Conservation (phyloP, 495 filamentous ascomycete genomes). For the Trichocladium antarcticum region DNA sequence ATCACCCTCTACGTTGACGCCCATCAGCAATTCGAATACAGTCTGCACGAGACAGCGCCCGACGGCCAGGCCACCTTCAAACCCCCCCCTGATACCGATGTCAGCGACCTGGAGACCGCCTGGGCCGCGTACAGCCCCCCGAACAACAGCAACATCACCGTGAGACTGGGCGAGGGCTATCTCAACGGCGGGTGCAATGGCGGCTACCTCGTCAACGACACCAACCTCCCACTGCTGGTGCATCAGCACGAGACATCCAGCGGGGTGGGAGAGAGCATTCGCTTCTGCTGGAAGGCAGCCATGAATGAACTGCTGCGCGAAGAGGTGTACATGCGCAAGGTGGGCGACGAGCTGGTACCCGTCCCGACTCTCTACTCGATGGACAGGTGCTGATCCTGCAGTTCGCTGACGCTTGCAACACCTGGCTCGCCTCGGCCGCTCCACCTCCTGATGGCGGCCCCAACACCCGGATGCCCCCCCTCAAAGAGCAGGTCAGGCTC, state of each 20-base stretch:
- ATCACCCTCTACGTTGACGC: neutral
- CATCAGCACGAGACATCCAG: too few relatives aligned
- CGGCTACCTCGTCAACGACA: constrained; percentile 2
- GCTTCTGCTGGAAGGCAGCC: neutral
- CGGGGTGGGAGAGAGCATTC: neutral
- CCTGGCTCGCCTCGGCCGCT: neutral
- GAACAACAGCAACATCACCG: neutral
- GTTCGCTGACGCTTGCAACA: neutral
- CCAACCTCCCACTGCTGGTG: neutral
- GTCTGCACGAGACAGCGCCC: neutral
- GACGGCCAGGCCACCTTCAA: neutral
- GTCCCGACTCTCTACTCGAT: neutral
- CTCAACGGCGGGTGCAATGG: neutral
- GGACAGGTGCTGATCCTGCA: neutral
- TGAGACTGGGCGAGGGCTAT: neutral
- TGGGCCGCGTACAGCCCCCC: neutral
- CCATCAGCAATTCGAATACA: neutral
- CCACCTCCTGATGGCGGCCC: neutral
- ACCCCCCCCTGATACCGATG: too few relatives aligned
- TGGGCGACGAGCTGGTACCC: neutral
- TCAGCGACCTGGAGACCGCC: neutral
- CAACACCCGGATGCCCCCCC: neutral
- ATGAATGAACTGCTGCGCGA: neutral
- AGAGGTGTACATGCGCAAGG: constrained; percentile 1
- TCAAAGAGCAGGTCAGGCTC: neutral